Evolutionary conservation across 768 basidiomycete species (phyloP), one percentile per base, ranked within the genome.

Genomic region (Amanita subjunquillea): DNA sequence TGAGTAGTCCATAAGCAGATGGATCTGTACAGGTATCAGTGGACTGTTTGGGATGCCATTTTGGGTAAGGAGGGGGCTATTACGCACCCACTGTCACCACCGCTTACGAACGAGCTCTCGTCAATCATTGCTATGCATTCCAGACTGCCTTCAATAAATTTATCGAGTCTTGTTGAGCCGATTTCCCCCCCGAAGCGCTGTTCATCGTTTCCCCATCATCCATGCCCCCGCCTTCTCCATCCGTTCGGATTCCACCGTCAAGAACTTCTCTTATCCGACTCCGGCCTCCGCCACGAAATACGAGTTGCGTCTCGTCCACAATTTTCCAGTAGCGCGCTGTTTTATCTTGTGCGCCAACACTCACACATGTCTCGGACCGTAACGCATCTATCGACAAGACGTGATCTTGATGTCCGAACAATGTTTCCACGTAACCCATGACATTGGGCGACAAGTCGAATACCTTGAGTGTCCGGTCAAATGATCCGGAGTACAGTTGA

Each of bases 271-370:
- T 72, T 57, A 90, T 73, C 34, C 78, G 78, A 68, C 86, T 93
- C 58, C 80, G 77, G 4, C 87, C 92, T n/a, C 96, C 96, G 23
- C 95, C 96, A 36, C 96, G 80, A 62, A 98, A 97, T 6, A 99
- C 93, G 23, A 99, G 74, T 63, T 98, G 95, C 10, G 79, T 90
- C 67, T 97, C 93, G 50, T 99, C 95, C 36, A 83, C 81, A 48
- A 98, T 87, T 70, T 97, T 97, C 95, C 95, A 99, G 69, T 81
- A 98, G 34, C 96, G 77, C 54, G 85, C 79, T 0, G 93, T 96
- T 63, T 91, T 86, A 72, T 99, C 96, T 32, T 92, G 75, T 0
- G 83, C 89, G 17, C 95, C 96, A 4, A 86, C 87, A 34, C 85
- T 93, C 17, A 97, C 80, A 13, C 87, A 88, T 1, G 83, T 82